phyloP scores from a whole-genome alignment of 2,329 filamentous ascomycete genomes.

The Coniochaeta sp. region DNA sequence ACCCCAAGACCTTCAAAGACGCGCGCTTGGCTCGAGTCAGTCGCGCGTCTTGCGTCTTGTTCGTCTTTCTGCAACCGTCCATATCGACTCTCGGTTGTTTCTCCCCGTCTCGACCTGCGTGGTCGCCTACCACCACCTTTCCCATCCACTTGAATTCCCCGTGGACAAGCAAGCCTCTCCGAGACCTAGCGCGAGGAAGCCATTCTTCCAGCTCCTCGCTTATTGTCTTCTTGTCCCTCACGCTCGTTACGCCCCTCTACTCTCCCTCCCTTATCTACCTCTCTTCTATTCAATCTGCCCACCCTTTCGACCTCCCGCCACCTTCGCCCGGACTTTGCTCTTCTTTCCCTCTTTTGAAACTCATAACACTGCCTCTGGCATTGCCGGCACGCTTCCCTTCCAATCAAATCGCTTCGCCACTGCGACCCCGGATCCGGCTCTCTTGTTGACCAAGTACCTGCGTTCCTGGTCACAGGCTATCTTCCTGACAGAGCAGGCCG shows the following conservation, averaged over 20 bases:
- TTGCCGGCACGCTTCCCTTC: neutral
- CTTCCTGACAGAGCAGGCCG: constrained; percentile 8
- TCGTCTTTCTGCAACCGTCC: too few species aligned
- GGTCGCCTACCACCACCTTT: neutral
- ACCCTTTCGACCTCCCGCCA: neutral
- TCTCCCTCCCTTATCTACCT: neutral
- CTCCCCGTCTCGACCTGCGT: constrained; percentile 13
- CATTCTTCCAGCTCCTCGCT: neutral
- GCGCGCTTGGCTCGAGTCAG: constrained; percentile 25
- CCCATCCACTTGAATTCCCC: neutral
- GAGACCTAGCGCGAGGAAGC: neutral
- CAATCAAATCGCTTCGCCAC: constrained; percentile 17
- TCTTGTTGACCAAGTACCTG: neutral
- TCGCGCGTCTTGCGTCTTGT: constrained; percentile 17
- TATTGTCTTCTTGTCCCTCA: neutral
- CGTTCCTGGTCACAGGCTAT: constrained; percentile 13
- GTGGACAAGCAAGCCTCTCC: neutral
- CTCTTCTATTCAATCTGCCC: too few species aligned
- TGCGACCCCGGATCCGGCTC: constrained; percentile 8
- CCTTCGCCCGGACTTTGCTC: neutral
- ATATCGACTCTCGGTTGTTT: constrained; percentile 9
- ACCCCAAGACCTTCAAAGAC: constrained; percentile 17
- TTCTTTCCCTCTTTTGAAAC: neutral
- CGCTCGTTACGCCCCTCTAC: constrained; percentile 2
- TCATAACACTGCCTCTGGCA: neutral